Evolutionary conservation across 352 stramenopile species (phyloP).

Genomic region (Pythium utonaiense): DNA sequence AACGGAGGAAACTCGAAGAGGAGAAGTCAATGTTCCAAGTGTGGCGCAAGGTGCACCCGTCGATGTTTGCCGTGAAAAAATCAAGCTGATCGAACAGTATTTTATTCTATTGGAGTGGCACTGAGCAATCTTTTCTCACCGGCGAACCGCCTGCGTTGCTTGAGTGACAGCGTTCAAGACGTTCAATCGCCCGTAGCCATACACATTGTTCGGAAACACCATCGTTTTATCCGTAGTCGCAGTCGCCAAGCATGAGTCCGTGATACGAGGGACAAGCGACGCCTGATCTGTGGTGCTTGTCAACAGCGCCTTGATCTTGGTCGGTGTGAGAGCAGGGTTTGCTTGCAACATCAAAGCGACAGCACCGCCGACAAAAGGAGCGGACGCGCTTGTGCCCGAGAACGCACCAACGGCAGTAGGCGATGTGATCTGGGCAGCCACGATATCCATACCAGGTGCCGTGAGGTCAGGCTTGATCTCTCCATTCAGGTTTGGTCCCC

Average conservation of each 20-base stretch:
- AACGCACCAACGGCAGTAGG: constrained; percentile 14
- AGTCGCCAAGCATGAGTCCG: constrained; percentile 9
- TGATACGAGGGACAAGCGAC: constrained; percentile 9
- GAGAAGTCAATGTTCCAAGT: constrained; percentile 63
- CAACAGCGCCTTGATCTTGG: constrained; percentile 28
- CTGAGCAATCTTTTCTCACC: background rate
- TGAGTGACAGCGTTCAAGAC: constrained; percentile 25
- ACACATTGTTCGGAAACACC: constrained; percentile 54
- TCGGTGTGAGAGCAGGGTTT: constrained; percentile 23
- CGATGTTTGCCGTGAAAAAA: constrained; percentile 14
- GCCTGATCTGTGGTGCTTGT: constrained; percentile 9
- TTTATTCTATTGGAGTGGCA: background rate
- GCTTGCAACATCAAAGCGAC: constrained; percentile 39
- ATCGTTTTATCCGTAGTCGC: constrained; percentile 9
- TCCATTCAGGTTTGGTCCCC: constrained; percentile 35
- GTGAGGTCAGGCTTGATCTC: constrained; percentile 42
- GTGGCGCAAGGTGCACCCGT: constrained; percentile 34
- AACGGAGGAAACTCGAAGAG: constrained; percentile 40
- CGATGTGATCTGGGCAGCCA: constrained; percentile 20
- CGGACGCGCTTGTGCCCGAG: constrained; percentile 36
- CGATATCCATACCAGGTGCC: constrained; percentile 31
- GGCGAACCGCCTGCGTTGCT: background rate
- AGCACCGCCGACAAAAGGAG: constrained; percentile 35
- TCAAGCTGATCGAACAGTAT: background rate
- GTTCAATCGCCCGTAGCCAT: constrained; percentile 49